Evolutionary conservation across 352 stramenopile genomes (phyloP), one percentile per base, ranked within the genome.

Genomic region (Aphanomyces euteiches): DNA sequence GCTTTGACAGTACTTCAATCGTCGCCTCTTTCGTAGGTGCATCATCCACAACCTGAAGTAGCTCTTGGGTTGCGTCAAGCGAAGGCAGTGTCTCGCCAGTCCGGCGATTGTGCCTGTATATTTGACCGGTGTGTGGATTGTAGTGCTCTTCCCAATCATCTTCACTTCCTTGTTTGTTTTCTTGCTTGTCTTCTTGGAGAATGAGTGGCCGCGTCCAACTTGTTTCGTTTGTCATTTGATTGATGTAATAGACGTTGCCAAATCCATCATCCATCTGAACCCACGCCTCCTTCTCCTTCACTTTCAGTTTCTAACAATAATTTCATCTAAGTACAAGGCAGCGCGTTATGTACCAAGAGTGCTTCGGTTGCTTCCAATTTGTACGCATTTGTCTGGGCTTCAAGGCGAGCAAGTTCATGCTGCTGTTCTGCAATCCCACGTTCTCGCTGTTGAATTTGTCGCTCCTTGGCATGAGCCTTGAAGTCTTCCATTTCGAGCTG

Each of bases 111-210:
- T 70, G 64, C 12, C 47, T 61, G 54, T 70, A 70, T 17, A 70
- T 60, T 21, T 70, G 64, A 12, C 64, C 64, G 5, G 48, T 70
- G 64, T 70, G 36, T 19, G 64, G 64, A 34, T 70, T 70, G 40
- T 70, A 70, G 19, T 63, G 47, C 47, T 70, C 64, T 70, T 70
- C 64, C 64, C 64, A 70, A n/a, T 63, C 64, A 15, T 70, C 64
- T 56, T 67, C 59, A 45, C 41, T 21, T 5, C 40, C 47, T 13
- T 45, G 21, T 50, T 50, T 50, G 59, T 7, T 17, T 56, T 67
- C 34, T 60, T n/a, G 7, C 34, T 67, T 67, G 8, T 21, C 28
- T 28, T 28, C 28, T 28, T 7, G 39, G 17, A 70, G 17, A 7
- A 17, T 48, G 4, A 8, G n/a, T 5, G 64, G 64, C n/a, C 56